Evolutionary conservation across 345 rosid species (phyloP).

Genomic region (Laguncularia racemosa): DNA sequence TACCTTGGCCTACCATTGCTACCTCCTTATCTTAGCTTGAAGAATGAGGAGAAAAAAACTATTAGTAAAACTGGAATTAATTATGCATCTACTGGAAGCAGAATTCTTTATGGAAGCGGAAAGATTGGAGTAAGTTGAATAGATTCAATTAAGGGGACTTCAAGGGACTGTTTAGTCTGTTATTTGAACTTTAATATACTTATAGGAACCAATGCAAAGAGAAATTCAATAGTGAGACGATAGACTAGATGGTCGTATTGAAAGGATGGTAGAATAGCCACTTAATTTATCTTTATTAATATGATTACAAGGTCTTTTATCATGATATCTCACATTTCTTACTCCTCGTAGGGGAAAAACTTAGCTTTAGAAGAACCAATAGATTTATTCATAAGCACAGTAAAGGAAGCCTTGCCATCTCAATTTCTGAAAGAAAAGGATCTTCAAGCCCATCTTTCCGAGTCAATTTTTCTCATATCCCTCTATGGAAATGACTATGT

Average conservation of each 20-base stretch:
- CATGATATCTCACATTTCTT: neutral
- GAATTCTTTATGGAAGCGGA: neutral
- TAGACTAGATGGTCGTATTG: no score
- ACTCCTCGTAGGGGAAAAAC: neutral
- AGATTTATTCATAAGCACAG: neutral
- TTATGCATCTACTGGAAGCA: neutral
- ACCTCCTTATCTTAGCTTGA: neutral
- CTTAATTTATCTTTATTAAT: no score
- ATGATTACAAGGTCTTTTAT: no score
- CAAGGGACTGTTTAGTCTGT: no score
- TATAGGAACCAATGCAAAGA: no score
- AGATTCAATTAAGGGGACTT: neutral
- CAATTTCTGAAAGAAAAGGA: neutral
- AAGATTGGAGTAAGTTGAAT: neutral
- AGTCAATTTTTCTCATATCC: slow-evolving; percentile 1
- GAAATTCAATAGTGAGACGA: no score
- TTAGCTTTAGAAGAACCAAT: neutral
- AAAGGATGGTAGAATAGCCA: no score
- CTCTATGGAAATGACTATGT: neutral
- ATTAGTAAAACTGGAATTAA: neutral
- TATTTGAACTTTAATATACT: no score
- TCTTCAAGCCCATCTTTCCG: neutral
- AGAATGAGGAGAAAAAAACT: neutral
- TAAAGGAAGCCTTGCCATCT: neutral
- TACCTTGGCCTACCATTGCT: neutral